These are phyloP conservation scores for Lagerstroemia speciosa DNA, from an alignment of 345 rosid genomes.

Conservation along the genomic window DNA sequence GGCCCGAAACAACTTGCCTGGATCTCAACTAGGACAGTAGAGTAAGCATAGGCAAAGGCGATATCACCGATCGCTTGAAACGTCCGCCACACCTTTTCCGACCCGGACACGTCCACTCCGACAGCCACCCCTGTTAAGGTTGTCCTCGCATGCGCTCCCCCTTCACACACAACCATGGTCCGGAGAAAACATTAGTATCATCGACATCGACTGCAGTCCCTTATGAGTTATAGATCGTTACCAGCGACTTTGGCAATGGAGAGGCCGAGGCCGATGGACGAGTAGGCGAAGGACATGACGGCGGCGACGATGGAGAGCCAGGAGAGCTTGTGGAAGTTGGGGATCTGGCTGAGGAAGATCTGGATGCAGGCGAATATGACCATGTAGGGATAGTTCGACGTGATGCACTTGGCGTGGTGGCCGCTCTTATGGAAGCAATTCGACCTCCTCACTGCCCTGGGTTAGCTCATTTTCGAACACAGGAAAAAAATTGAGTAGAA, in stretches of 20 bases:
- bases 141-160: conserved; percentile 35
- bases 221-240: not conserved
- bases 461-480: not conserved
- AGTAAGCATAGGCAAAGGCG: conserved; percentile 80
- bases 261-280: conserved; percentile 68
- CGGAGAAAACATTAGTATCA: not conserved
- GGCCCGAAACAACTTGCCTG: conserved; percentile 38
- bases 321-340: conserved; percentile 74
- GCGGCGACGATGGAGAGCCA: conserved; percentile 85
- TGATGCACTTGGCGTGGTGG: conserved; percentile 39
- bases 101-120: conserved; percentile 57
- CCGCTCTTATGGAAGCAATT: conserved; percentile 72
- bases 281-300: conserved; percentile 76
- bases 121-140: conserved; percentile 43
- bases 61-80: conserved; percentile 75
- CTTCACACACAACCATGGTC: not conserved
- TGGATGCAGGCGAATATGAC: conserved; percentile 57
- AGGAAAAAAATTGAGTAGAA: too few species aligned
- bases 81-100: conserved; percentile 71
- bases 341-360: conserved; percentile 72
- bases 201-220: not conserved
- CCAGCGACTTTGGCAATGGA: conserved; percentile 53
- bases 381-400: conserved; percentile 59
- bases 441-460: conserved; percentile 48
- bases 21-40: conserved; percentile 72